phyloP scores from a whole-genome alignment of 192 early-diverging fungal genomes.

The Diversispora eburnea region DNA sequence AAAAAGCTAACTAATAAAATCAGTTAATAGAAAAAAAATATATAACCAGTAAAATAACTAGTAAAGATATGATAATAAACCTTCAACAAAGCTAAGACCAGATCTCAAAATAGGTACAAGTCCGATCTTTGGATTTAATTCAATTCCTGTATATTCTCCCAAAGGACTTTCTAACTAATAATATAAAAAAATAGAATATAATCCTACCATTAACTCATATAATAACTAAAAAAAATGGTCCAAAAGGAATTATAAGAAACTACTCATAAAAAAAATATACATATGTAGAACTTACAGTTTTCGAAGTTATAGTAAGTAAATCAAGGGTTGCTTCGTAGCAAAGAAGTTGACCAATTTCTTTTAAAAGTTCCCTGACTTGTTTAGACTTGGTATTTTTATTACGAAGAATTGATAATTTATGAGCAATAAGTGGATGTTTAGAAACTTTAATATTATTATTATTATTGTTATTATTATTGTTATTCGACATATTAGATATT shows the following conservation, averaged over 20 bases:
- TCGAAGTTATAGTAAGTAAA: constrained; percentile 31
- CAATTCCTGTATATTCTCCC: constrained; percentile 39
- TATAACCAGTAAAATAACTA: background rate
- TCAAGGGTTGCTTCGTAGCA: constrained; percentile 62
- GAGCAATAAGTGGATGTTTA: constrained; percentile 54
- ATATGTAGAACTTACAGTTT: constrained; percentile 25
- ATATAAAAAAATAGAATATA: background rate
- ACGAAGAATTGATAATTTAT: constrained; percentile 58
- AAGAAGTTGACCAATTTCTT: constrained; percentile 51
- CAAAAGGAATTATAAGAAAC: background rate
- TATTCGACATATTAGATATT: no score
- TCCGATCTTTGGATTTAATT: constrained; percentile 42
- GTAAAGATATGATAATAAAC: constrained; percentile 28
- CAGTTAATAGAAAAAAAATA: constrained; percentile 5
- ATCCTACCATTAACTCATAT: background rate
- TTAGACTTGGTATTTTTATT: constrained; percentile 44
- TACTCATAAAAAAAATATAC: background rate
- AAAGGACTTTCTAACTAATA: constrained; percentile 47
- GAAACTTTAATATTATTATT: constrained; percentile 36
- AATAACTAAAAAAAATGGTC: background rate
- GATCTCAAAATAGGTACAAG: constrained; percentile 66
- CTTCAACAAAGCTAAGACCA: constrained; percentile 56
- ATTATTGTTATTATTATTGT: no score
- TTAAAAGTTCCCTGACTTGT: constrained; percentile 49
- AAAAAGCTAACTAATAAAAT: background rate